These are phyloP conservation scores for Fusarium floridanum DNA, from an alignment of 2,329 filamentous ascomycete genomes.

Conservation along the genomic window DNA sequence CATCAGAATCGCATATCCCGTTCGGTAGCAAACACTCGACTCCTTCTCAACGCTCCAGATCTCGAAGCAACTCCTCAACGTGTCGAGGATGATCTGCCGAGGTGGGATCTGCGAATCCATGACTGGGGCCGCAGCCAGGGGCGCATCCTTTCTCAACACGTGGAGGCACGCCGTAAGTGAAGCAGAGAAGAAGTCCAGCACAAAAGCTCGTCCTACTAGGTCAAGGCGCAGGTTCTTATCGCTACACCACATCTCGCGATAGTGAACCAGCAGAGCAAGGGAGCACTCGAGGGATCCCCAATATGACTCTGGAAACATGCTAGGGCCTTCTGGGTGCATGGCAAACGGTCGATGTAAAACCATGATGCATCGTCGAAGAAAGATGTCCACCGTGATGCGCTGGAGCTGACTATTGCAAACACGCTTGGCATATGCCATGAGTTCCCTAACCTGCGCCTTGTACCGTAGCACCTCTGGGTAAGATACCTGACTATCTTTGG, in stretches of 20 bases:
- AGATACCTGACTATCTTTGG: constrained; percentile 47
- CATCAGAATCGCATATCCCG: constrained; percentile 50
- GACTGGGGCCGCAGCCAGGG: constrained; percentile 45
- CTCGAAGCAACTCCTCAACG: constrained; percentile 50
- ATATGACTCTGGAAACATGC: constrained; percentile 52
- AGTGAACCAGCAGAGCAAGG: constrained; percentile 52
- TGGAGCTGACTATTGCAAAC: constrained; percentile 49
- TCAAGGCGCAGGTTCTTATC: constrained; percentile 45
- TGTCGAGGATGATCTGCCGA: constrained; percentile 53
- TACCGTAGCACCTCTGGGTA: constrained; percentile 52
- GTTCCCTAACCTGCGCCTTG: constrained; percentile 49
- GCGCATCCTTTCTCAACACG: constrained; percentile 52
- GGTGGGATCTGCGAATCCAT: constrained; percentile 50
- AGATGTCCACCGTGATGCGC: constrained; percentile 52
- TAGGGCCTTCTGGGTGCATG: constrained; percentile 50
- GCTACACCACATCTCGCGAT: constrained; percentile 52
- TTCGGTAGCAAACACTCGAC: constrained; percentile 53
- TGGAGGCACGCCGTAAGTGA: constrained; percentile 52
- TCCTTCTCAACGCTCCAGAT: constrained; percentile 53
- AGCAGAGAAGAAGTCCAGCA: constrained; percentile 54
- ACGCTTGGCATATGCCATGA: constrained; percentile 49
- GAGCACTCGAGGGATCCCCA: constrained; percentile 55
- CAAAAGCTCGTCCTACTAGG: constrained; percentile 51
- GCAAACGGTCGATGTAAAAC: constrained; percentile 53
- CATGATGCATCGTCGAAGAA: constrained; percentile 52